A percentile compares a stretch with the other conserved stretches of the same genome.
Conservation (phyloP, 2,329 filamentous ascomycete genomes). For the Chrysoporthe puriensis region DNA sequence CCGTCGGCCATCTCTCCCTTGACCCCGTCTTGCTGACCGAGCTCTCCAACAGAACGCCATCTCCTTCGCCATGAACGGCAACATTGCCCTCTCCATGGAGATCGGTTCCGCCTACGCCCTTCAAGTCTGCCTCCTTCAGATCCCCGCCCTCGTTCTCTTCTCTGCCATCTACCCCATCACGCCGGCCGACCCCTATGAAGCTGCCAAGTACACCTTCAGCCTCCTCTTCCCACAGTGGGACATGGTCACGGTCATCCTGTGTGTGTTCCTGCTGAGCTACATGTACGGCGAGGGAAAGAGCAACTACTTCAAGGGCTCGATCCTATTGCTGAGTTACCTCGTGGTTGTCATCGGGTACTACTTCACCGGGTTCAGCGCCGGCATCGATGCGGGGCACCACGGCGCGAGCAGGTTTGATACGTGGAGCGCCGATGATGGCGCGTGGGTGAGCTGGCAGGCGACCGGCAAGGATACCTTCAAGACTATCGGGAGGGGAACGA, state of each 20-base stretch:
- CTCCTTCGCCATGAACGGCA: conserved; percentile 99
- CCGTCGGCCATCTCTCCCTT: not conserved
- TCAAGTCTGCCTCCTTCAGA: conserved; percentile 93
- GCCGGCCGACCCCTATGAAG: conserved; percentile 44
- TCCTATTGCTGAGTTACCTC: conserved; percentile 88
- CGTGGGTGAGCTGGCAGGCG: conserved; percentile 49
- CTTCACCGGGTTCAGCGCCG: conserved; percentile 62
- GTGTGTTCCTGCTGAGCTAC: conserved; percentile 94
- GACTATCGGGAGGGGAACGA: conserved; percentile 53
- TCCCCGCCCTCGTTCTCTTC: conserved; percentile 90
- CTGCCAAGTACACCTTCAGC: conserved; percentile 70
- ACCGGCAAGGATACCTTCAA: conserved; percentile 41
- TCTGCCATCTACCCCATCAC: conserved; percentile 71
- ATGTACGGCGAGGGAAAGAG: conserved; percentile 99
- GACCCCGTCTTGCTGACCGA: not conserved
- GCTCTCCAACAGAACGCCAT: conserved; percentile 76
- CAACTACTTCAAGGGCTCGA: conserved; percentile 99
- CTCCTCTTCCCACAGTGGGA: conserved; percentile 99
- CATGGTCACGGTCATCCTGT: conserved; percentile 95
- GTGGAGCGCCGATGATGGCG: conserved; percentile 53
- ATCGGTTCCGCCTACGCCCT: conserved; percentile 97
- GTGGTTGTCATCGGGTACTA: conserved; percentile 93
- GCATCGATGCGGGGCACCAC: conserved; percentile 11
- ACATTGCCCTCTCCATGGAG: conserved; percentile 98
- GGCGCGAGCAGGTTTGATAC: conserved; percentile 55